These are phyloP conservation scores for Heliosperma pusillum DNA, from an alignment of 148 eudicot species.

Conservation along the genomic window DNA sequence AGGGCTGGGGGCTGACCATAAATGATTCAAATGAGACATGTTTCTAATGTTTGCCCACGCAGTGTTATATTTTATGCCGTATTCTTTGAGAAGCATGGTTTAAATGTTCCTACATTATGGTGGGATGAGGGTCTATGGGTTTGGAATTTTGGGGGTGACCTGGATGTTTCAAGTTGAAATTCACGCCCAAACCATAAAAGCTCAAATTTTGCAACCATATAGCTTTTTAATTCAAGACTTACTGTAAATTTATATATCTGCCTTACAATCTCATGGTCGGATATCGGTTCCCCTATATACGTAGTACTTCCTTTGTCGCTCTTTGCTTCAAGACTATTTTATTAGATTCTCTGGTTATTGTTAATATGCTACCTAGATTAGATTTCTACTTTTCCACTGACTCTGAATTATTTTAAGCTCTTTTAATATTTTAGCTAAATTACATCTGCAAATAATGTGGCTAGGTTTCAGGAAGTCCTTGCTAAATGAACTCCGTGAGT, in stretches of 20 bases:
- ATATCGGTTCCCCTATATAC: neutral
- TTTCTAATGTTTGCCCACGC: too few relatives aligned
- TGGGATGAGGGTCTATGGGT: too few relatives aligned
- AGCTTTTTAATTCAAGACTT: neutral
- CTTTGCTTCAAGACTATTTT: neutral
- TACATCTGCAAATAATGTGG: slow-evolving; percentile 9
- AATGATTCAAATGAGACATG: too few relatives aligned
- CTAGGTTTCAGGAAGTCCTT: slow-evolving; percentile 71
- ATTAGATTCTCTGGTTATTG: neutral
- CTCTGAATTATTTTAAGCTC: neutral
- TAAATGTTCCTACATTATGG: too few relatives aligned
- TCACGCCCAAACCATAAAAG: neutral
- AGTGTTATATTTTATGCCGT: too few relatives aligned
- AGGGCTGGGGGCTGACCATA: too few relatives aligned
- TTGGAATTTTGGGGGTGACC: too few relatives aligned
- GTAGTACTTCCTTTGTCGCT: neutral
- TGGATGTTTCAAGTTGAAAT: neutral
- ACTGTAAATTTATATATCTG: neutral
- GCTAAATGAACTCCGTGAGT: slow-evolving; percentile 49
- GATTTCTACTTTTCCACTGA: too few relatives aligned
- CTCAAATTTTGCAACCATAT: neutral
- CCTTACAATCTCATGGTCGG: neutral
- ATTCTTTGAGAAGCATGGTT: too few relatives aligned
- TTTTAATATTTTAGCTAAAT: neutral
- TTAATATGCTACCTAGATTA: neutral